Conservation (phyloP, 805 yeast genomes). For the Teunomyces pallodes region DNA sequence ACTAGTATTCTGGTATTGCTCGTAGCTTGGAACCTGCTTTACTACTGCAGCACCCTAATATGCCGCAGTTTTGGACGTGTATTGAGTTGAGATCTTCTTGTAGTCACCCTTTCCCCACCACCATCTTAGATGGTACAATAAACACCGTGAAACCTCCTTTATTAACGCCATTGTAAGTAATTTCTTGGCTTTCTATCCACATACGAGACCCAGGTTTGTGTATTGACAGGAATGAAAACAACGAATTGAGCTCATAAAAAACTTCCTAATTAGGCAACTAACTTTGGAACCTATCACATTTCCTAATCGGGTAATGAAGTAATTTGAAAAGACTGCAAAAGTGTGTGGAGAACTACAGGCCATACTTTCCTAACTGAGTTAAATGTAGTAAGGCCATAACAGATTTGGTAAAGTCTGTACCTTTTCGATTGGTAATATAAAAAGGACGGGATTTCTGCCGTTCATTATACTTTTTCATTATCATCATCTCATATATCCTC, state of each 20-base stretch:
- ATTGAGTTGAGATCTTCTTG: no score
- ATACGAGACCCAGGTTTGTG: not conserved
- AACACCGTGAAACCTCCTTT: not conserved
- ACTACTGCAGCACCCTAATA: no score
- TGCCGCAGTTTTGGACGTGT: no score
- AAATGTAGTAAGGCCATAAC: not conserved
- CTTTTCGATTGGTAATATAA: not conserved
- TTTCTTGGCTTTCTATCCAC: not conserved
- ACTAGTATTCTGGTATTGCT: not conserved
- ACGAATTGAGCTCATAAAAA: slow-evolving; percentile 2
- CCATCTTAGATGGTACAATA: no score
- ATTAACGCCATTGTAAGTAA: not conserved
- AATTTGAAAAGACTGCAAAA: slow-evolving; percentile 1
- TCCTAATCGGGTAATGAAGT: slow-evolving; percentile 19
- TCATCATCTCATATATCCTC: slow-evolving; percentile 1
- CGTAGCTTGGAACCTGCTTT: no score
- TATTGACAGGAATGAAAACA: not conserved
- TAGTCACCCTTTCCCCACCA: no score
- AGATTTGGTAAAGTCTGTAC: not conserved
- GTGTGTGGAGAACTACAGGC: slow-evolving; percentile 3
- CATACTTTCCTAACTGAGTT: slow-evolving; percentile 7
- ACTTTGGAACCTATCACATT: slow-evolving; percentile 16
- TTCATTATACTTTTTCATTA: not conserved
- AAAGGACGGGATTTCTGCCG: not conserved
- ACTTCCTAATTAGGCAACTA: slow-evolving; percentile 19